Evolutionary conservation across 2,329 filamentous ascomycete species (phyloP).

Genomic region (Coniochaeta prunicola): DNA sequence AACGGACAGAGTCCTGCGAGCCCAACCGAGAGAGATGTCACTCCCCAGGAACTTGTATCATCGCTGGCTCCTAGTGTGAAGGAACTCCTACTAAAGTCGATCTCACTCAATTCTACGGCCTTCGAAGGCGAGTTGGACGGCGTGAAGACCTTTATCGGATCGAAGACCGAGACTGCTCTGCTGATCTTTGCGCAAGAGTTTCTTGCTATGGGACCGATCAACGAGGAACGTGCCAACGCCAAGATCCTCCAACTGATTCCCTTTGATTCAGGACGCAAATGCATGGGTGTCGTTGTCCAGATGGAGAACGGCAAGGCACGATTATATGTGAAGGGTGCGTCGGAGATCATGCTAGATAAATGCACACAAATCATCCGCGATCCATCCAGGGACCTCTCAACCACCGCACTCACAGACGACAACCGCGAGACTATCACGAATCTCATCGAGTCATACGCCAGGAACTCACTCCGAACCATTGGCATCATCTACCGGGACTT

Average conservation of each 20-base stretch:
- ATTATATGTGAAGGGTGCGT: constrained; percentile 57
- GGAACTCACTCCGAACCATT: constrained; percentile 75
- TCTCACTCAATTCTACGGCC: constrained; percentile 63
- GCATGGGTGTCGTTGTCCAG: constrained; percentile 55
- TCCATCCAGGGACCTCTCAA: constrained; percentile 35
- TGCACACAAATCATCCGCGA: constrained; percentile 45
- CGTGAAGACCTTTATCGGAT: constrained; percentile 60
- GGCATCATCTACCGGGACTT: constrained; percentile 80
- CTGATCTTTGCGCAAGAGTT: constrained; percentile 62
- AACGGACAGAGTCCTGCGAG: constrained; percentile 18
- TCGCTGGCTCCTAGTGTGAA: constrained; percentile 39
- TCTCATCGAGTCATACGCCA: constrained; percentile 72
- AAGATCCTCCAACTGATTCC: constrained; percentile 58
- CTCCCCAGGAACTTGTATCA: constrained; percentile 37
- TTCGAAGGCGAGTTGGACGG: constrained; percentile 70
- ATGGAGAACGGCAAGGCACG: constrained; percentile 43
- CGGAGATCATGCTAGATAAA: constrained; percentile 54
- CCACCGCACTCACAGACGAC: constrained; percentile 39
- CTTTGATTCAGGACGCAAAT: constrained; percentile 70
- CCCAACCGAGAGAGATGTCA: constrained; percentile 26
- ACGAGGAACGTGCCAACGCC: constrained; percentile 53
- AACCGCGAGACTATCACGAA: constrained; percentile 51
- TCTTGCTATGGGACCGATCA: constrained; percentile 59
- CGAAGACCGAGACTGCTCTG: constrained; percentile 70
- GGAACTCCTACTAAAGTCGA: constrained; percentile 51